Evolutionary conservation across 192 early-diverging fungal genomes (phyloP), one percentile per base, ranked within the genome.

Genomic region (Umbelopsis isabellina): DNA sequence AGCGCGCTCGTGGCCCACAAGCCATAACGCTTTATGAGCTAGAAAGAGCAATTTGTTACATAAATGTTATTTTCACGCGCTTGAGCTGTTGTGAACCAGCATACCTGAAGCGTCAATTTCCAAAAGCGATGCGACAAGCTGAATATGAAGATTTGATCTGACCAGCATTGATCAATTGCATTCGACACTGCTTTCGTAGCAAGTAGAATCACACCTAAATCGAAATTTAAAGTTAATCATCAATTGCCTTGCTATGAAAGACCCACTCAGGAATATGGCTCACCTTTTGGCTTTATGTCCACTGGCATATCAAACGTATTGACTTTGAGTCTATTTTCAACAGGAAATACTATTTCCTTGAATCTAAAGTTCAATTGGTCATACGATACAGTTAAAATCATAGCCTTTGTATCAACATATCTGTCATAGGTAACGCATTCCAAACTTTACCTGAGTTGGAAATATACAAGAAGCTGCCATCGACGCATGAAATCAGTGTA

Each of bases 401-500:
- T 10, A 61, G 16, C 13, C 11, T 27, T 35, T 33, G 55, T 1
- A 0, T 35, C 10, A 12, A 37, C 27, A 35, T 1, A 37, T 5
- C 3, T 30, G 3, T 55, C 52, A 7, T 8, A 13, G 22, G 3
- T 52, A 27, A 68, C 12, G 23, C 11, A 11, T 6, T 2, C 0
- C 6, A 30, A 49, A 49, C 23, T 33, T 67, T 73, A 85, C 70
- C 87, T 64, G 10, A 89, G 67, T 68, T 85, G 84, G 55, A 90
- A 90, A 64, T 90, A 90, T 7, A 88, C 81, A 10, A 79, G 71
- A 9, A 88, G 72, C 25, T 90, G 87, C 88, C 88, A 89, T 46
- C 80, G 68, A 51, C 80, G 84, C 77, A 88, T 86, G 52, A 88
- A 87, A 4, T 83, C 84, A 21, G 71, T 70, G 47, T 90, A 90